These are phyloP conservation scores for Heliamphora pulchella DNA, from an alignment of 179 eudicot genomes.

Conservation along the genomic window DNA sequence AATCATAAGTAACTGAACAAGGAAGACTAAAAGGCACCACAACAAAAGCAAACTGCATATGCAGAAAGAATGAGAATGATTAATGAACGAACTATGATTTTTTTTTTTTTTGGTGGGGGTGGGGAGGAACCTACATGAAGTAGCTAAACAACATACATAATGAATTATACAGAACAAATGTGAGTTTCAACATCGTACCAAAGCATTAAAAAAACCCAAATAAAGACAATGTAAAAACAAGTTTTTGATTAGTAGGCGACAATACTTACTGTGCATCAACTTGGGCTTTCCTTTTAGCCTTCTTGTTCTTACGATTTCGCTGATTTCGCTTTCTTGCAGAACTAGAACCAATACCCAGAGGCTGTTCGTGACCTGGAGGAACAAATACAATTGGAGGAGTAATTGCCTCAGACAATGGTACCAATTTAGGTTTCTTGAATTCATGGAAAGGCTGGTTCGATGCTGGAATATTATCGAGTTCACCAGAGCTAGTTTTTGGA, in stretches of 20 bases:
- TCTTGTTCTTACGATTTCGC: constrained; percentile 20
- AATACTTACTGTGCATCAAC: constrained; percentile 22
- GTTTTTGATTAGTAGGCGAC: background rate
- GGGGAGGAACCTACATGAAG: background rate
- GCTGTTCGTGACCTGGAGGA: constrained; percentile 13
- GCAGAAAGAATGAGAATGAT: background rate
- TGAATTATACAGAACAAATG: background rate
- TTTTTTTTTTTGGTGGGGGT: background rate
- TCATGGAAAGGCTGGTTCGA: constrained; percentile 17
- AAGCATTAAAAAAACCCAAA: background rate
- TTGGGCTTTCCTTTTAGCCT: constrained; percentile 24
- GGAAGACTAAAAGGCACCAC: background rate
- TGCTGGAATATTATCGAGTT: constrained; percentile 13
- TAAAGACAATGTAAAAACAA: background rate
- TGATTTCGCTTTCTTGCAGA: constrained; percentile 16
- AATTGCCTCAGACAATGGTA: constrained; percentile 13
- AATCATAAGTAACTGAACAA: background rate
- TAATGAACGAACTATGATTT: background rate
- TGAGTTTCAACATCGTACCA: background rate
- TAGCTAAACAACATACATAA: background rate
- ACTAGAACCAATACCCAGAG: constrained; percentile 4
- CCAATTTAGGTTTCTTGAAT: constrained; percentile 21
- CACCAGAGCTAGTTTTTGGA: constrained; percentile 1
- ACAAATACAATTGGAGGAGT: constrained; percentile 22
- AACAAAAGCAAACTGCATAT: background rate